These are phyloP conservation scores for Quercus lobata DNA, from an alignment of 331 rosid species.

Conservation along the genomic window DNA sequence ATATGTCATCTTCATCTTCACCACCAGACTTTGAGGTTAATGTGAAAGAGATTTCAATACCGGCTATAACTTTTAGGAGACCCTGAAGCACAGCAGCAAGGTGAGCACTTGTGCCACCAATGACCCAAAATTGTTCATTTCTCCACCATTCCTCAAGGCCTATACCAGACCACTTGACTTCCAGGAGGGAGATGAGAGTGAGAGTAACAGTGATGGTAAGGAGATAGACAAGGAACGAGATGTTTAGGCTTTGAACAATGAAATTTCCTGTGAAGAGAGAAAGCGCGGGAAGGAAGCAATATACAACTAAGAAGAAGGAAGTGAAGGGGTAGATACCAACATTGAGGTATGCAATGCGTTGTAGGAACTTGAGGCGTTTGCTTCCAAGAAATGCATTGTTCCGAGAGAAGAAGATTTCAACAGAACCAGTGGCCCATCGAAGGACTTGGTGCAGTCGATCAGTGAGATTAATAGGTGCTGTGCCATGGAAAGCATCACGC, in stretches of 20 bases:
- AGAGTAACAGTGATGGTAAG: slow-evolving; percentile 47
- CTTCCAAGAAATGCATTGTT: slow-evolving; percentile 65
- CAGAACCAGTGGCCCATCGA: slow-evolving; percentile 83
- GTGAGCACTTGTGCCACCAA: slow-evolving; percentile 85
- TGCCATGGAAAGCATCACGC: slow-evolving; percentile 75
- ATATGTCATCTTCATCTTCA: slow-evolving; percentile 53
- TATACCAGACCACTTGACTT: slow-evolving; percentile 78
- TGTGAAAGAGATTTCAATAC: slow-evolving; percentile 65
- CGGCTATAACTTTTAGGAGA: slow-evolving; percentile 58
- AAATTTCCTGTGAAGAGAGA: slow-evolving; percentile 68
- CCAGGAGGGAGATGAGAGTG: slow-evolving; percentile 60
- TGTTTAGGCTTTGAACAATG: slow-evolving; percentile 53
- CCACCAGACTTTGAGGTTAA: slow-evolving; percentile 56
- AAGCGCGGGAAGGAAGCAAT: slow-evolving; percentile 76
- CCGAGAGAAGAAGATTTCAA: slow-evolving; percentile 75
- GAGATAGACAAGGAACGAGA: slow-evolving; percentile 53
- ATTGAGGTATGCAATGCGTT: slow-evolving; percentile 68
- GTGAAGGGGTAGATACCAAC: slow-evolving; percentile 82
- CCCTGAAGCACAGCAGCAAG: slow-evolving; percentile 76
- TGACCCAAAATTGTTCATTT: slow-evolving; percentile 79
- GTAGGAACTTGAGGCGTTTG: slow-evolving; percentile 73
- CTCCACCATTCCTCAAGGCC: slow-evolving; percentile 82
- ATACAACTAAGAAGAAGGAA: slow-evolving; percentile 52
- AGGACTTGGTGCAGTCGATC: slow-evolving; percentile 80
- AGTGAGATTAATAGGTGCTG: slow-evolving; percentile 78